A percentile compares a stretch with the other conserved stretches of the same genome.
Conservation (phyloP, 495 filamentous ascomycete species). For the Penicillium goetzii region DNA sequence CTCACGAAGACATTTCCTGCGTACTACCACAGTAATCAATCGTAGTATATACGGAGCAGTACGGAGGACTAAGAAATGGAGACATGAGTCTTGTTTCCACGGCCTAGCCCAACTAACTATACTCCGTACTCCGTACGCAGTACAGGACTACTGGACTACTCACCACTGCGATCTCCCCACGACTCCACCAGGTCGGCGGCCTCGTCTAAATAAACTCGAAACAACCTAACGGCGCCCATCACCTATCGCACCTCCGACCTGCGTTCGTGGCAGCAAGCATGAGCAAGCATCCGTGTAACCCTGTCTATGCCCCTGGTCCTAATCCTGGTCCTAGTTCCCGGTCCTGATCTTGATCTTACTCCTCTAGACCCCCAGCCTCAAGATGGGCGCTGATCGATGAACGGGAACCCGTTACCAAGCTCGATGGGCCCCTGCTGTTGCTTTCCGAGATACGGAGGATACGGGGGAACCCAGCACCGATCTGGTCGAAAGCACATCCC, state of each 20-base stretch:
- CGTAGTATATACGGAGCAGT: not conserved
- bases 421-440: constrained; percentile 4
- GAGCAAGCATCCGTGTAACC: constrained; percentile 17
- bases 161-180: constrained; percentile 21
- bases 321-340: constrained; percentile 12
- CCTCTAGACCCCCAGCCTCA: constrained; percentile 2
- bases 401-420: not conserved
- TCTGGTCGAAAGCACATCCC: not conserved
- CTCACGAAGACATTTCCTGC: constrained; percentile 8
- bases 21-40: not conserved
- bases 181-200: constrained; percentile 28
- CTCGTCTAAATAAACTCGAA: constrained; percentile 51
- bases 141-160: no score
- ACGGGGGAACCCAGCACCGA: not conserved
- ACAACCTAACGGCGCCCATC: constrained; percentile 48
- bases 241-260: constrained; percentile 15
- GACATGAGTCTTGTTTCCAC: constrained; percentile 42
- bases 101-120: constrained; percentile 10
- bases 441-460: constrained; percentile 13
- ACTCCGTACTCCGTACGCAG: no score
- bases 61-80: not conserved
- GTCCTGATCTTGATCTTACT: constrained; percentile 14
- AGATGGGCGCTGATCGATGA: not conserved
- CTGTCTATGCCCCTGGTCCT: constrained; percentile 2
- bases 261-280: constrained; percentile 17